Percentiles rank a stretch among this genome's conserved stretches.
These are phyloP conservation scores for Lactuca sativa DNA, from an alignment of 129 eudicot species.

Conservation along the genomic window DNA sequence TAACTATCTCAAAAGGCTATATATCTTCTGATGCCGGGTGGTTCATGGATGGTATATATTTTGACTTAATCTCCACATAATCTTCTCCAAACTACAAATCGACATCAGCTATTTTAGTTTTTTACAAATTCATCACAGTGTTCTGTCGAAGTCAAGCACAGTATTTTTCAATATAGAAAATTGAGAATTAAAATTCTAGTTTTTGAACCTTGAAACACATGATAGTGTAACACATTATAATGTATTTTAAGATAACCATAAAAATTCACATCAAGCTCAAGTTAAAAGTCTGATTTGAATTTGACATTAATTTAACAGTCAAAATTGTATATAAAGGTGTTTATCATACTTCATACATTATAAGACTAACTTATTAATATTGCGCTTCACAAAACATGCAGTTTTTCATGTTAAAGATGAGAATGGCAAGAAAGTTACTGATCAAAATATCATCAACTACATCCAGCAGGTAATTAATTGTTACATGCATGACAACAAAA, in stretches of 20 bases:
- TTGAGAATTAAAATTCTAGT: neutral
- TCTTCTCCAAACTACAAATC: conserved; percentile 1
- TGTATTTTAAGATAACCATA: neutral
- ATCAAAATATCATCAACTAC: conserved; percentile 50
- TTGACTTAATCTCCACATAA: neutral
- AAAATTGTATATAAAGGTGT: neutral
- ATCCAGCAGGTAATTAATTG: conserved; percentile 59
- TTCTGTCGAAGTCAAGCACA: neutral
- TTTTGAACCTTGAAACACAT: neutral
- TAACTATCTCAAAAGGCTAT: conserved; percentile 68
- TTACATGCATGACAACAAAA: neutral
- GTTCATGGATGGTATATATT: conserved; percentile 80
- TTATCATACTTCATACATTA: conserved; percentile 16
- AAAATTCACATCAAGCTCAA: neutral
- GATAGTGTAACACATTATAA: neutral
- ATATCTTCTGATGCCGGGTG: conserved; percentile 82
- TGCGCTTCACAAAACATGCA: conserved; percentile 26
- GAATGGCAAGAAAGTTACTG: conserved; percentile 56
- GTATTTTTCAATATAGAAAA: too few relatives aligned
- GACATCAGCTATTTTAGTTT: neutral
- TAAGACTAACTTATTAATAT: neutral
- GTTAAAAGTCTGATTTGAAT: neutral
- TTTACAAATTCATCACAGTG: neutral
- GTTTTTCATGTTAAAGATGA: conserved; percentile 80
- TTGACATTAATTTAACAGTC: neutral